Percentiles rank a stretch among this genome's conserved stretches.
These are phyloP conservation scores for Debaryomyces maramus DNA, from an alignment of 805 yeast genomes.

Conservation along the genomic window DNA sequence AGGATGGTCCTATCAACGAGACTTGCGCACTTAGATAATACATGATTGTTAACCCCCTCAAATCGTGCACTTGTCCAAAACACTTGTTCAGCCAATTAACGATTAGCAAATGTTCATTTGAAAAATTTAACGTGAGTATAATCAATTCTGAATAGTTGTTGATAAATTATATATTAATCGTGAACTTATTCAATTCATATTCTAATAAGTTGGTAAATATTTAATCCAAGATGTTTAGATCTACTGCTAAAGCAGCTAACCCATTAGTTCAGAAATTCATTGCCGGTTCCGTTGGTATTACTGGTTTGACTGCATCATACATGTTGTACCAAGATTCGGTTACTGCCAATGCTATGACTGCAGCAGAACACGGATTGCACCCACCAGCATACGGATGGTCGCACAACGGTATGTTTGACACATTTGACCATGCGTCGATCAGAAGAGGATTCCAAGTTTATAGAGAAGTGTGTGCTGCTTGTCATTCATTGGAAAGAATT, in stretches of 20 bases:
- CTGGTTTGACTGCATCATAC: conserved; percentile 81
- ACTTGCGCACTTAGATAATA: background rate
- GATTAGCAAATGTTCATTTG: conserved; percentile 23
- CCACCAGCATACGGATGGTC: conserved; percentile 93
- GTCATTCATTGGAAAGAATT: conserved; percentile 94
- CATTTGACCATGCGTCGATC: conserved; percentile 92
- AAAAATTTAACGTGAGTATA: conserved; percentile 5
- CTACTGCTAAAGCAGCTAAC: conserved; percentile 15
- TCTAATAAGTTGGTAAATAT: conserved; percentile 5
- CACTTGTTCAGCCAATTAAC: conserved; percentile 19
- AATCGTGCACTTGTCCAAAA: conserved; percentile 3
- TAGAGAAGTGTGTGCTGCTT: conserved; percentile 98
- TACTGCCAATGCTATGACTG: conserved; percentile 94
- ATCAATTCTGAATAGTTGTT: conserved; percentile 2
- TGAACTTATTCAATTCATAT: conserved; percentile 2
- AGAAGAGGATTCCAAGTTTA: conserved; percentile 99
- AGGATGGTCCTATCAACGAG: conserved; percentile 9
- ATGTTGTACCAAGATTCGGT: conserved; percentile 79
- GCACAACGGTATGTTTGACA: conserved; percentile 85
- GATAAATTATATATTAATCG: background rate
- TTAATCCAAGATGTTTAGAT: conserved; percentile 17
- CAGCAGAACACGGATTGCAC: conserved; percentile 98
- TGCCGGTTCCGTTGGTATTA: conserved; percentile 65
- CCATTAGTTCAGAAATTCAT: conserved; percentile 48
- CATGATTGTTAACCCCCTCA: background rate